Conservation (phyloP, 1,284 basidiomycete genomes). For the Irpex sp. region DNA sequence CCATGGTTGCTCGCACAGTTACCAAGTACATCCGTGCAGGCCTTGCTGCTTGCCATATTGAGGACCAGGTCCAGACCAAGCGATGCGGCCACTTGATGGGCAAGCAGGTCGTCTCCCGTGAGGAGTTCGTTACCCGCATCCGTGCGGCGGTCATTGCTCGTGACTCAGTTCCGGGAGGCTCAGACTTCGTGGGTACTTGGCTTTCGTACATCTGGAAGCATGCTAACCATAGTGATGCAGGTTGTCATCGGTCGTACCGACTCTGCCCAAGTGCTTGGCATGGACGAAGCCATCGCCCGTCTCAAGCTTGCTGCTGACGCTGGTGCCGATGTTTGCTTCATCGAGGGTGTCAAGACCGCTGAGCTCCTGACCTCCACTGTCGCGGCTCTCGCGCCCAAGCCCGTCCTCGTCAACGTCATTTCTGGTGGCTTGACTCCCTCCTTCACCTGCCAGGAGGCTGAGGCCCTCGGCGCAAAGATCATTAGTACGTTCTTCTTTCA, state of each 20-base stretch:
- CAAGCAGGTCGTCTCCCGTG: conserved; percentile 76
- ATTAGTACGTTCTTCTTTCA: conserved; percentile 51
- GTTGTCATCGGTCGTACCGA: conserved; percentile 83
- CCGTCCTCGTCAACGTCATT: conserved; percentile 75
- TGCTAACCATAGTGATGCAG: conserved; percentile 25
- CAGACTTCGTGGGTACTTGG: conserved; percentile 53
- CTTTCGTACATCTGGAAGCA: conserved; percentile 30
- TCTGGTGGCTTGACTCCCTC: conserved; percentile 74
- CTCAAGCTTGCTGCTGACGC: conserved; percentile 70
- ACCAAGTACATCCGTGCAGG: conserved; percentile 68
- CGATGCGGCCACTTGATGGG: conserved; percentile 80
- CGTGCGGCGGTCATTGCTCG: conserved; percentile 74
- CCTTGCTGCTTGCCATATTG: conserved; percentile 76
- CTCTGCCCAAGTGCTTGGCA: conserved; percentile 74
- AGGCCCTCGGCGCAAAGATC: conserved; percentile 68
- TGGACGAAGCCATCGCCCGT: conserved; percentile 75
- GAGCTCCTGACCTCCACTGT: conserved; percentile 65
- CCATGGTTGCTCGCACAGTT: conserved; percentile 76
- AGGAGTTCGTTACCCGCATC: conserved; percentile 74
- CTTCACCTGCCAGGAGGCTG: conserved; percentile 66
- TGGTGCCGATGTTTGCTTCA: conserved; percentile 83
- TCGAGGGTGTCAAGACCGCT: conserved; percentile 74
- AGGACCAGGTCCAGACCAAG: conserved; percentile 83
- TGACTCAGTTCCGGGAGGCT: conserved; percentile 66
- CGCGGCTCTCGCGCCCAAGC: conserved; percentile 64